Evolutionary conservation across 2,329 filamentous ascomycete species (phyloP).

Genomic region (Trichoderma arundinaceum): DNA sequence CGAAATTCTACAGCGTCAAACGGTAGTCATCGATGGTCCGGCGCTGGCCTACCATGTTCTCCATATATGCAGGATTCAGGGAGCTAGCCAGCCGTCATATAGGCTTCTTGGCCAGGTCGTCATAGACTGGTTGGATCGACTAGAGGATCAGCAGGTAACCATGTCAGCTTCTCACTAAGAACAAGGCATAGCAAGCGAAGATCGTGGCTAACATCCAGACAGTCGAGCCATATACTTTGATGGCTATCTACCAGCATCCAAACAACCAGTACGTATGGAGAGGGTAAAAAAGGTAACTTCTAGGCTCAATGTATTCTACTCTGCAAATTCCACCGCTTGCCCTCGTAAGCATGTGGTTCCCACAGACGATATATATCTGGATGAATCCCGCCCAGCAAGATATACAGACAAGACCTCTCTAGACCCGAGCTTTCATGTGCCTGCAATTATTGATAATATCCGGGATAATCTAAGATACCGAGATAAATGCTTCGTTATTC

Average conservation of each 20-base stretch:
- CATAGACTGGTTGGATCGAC: conserved; percentile 65
- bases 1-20: conserved; percentile 48
- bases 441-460: conserved; percentile 75
- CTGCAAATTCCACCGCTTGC: conserved; percentile 41
- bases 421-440: conserved; percentile 74
- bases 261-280: conserved; percentile 65
- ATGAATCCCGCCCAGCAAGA: conserved; percentile 39
- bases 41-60: conserved; percentile 77
- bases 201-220: conserved; percentile 30
- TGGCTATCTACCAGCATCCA: conserved; percentile 73
- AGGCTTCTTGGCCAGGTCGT: conserved; percentile 64
- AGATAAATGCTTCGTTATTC: conserved; percentile 63
- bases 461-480: conserved; percentile 50
- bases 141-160: conserved; percentile 60
- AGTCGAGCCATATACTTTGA: conserved; percentile 79
- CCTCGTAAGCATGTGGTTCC: conserved; percentile 35
- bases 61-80: conserved; percentile 57
- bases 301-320: conserved; percentile 57
- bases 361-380: conserved; percentile 29
- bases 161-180: conserved; percentile 58
- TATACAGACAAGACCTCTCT: conserved; percentile 45
- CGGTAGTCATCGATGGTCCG: conserved; percentile 74
- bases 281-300: conserved; percentile 64
- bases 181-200: neutral
- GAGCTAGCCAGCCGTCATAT: conserved; percentile 66